Percentiles rank a stretch among this genome's conserved stretches.
Conservation (phyloP, 768 basidiomycete genomes). For the Trametes sanguinea region DNA sequence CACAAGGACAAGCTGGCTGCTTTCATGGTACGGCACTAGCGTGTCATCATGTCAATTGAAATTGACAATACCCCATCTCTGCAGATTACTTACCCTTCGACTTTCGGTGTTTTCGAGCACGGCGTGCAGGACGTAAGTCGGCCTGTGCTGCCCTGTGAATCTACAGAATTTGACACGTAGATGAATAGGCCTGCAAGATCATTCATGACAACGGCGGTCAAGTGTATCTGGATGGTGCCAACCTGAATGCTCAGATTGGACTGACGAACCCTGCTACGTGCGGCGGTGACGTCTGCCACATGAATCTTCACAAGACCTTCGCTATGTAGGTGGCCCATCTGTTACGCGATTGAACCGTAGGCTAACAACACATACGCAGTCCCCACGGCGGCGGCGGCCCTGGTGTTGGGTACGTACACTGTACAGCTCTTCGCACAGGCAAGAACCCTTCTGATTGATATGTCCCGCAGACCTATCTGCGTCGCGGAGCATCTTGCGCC, state of each 20-base stretch:
- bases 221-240: constrained; percentile 97
- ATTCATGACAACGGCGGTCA: constrained; percentile 96
- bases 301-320: constrained; percentile 98
- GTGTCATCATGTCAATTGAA: not conserved
- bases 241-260: constrained; percentile 92
- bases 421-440: not conserved
- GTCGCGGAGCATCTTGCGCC: constrained; percentile 91
- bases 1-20: constrained; percentile 92
- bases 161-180: constrained; percentile 12
- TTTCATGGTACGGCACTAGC: constrained; percentile 71
- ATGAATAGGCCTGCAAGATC: constrained; percentile 77
- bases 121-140: constrained; percentile 71
- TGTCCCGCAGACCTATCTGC: constrained; percentile 72
- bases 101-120: constrained; percentile 96
- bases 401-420: constrained; percentile 73
- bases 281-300: constrained; percentile 96
- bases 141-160: not conserved
- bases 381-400: constrained; percentile 98
- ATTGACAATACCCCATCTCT: not conserved
- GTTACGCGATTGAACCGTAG: not conserved
- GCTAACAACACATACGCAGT: constrained; percentile 38
- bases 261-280: constrained; percentile 92
- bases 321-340: constrained; percentile 64
- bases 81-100: constrained; percentile 95
- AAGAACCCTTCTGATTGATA: not conserved